Evolutionary conservation across 2,329 filamentous ascomycete species (phyloP), one percentile per base, ranked within the genome.

Genomic region (Penicillium sp.): DNA sequence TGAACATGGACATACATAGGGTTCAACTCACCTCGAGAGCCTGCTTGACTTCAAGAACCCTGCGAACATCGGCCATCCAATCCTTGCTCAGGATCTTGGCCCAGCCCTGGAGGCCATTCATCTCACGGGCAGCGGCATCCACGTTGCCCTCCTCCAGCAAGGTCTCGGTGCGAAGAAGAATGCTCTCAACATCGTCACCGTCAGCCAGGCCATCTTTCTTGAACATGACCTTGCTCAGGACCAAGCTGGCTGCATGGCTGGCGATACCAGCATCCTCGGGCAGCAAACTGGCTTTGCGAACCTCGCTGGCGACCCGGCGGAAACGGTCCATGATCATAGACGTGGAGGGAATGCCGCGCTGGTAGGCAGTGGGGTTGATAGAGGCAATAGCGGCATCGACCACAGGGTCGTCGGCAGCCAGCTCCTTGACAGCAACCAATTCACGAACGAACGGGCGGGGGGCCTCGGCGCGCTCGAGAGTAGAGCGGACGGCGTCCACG

Each of bases 331-430:
- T 89, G 30, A 99, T 84, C 72, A 95, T 89, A 20, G 91, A 81
- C 0, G 89, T 79, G 13, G 88, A 90, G 22, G 91, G 85, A 51
- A 99, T 86, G 53, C 94, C 94, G 50, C 87, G 87, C 76, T 97
- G 94, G 78, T 99, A 99, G 18, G 94, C 90, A 10, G 83, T 79
- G 3, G 94, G 94, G 78, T 95, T 95, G 74, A 99, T 95, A 27
- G 91, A 95, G n/a, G 89, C 88, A 64, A 99, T 95, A 53, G 94
- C 94, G 4, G 92, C 92, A 63, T 90, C 87, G 54, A 99, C 90
- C 5, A 97, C 88, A 1, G 89, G 78, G 69, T 96, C 89, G 46
- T 90, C 88, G 27, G 82, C 81, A 4, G 90, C 90, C 61, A 96
- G 89, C 73, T 96, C 91, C 76, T 96, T 96, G 49, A 99, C 83